Evolutionary conservation across 768 basidiomycete species (phyloP).

Genomic region (Hygrophorus pudorinus): DNA sequence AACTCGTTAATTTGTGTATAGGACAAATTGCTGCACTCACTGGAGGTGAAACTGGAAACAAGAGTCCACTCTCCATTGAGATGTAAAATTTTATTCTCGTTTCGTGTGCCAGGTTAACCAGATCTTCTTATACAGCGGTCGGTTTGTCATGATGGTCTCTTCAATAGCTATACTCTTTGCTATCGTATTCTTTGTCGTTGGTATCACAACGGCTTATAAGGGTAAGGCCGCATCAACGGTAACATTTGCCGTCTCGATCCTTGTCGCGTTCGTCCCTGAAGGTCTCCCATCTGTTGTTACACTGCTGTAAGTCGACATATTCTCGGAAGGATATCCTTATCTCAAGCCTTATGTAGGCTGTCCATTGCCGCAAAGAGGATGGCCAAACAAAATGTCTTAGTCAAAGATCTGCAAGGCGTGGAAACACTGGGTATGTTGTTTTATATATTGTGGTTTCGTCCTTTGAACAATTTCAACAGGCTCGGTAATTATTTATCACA

Average conservation of each 20-base stretch:
- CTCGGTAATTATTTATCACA: conserved; percentile 22
- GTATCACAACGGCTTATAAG: conserved; percentile 56
- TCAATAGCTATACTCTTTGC: conserved; percentile 52
- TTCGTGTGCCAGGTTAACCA: conserved; percentile 4
- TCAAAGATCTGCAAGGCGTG: conserved; percentile 65
- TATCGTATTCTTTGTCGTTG: conserved; percentile 54
- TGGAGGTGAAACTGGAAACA: conserved; percentile 52
- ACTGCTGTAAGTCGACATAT: conserved; percentile 23
- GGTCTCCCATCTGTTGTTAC: conserved; percentile 63
- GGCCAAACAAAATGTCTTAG: conserved; percentile 63
- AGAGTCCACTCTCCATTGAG: conserved; percentile 57
- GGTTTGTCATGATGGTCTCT: conserved; percentile 55
- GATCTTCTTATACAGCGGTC: conserved; percentile 26
- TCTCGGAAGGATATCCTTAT: neutral
- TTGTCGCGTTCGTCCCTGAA: conserved; percentile 43
- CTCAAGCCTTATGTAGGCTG: conserved; percentile 15
- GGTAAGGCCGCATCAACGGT: conserved; percentile 51
- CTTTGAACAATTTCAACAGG: conserved; percentile 34
- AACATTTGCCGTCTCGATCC: conserved; percentile 41
- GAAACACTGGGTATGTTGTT: conserved; percentile 56
- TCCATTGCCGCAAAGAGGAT: conserved; percentile 66
- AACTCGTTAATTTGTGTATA: conserved; percentile 15
- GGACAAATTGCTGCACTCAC: conserved; percentile 63
- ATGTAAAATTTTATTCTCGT: conserved; percentile 32
- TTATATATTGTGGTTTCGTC: neutral